Percentiles rank a stretch among this genome's conserved stretches.
Evolutionary conservation across 495 filamentous ascomycete species (phyloP).

Genomic region (Annulohypoxylon maeteangense): DNA sequence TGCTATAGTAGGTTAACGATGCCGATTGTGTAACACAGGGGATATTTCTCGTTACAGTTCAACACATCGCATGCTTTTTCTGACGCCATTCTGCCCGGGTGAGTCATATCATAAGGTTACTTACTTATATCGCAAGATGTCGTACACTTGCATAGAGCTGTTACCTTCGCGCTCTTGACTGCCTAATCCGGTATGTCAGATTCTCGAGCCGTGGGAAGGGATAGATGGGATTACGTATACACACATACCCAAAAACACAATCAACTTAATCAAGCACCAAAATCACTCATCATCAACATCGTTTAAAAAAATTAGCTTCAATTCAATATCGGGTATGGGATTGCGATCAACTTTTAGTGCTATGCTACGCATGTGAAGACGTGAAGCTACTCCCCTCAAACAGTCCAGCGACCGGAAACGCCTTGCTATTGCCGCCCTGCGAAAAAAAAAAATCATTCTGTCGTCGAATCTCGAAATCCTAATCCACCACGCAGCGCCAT

Average conservation of each 20-base stretch:
- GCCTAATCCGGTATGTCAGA: not conserved
- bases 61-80: too few species aligned
- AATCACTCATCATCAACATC: not conserved
- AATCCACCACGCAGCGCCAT: conserved; percentile 5
- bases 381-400: conserved; percentile 1
- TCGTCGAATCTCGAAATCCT: conserved; percentile 8
- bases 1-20: too few species aligned
- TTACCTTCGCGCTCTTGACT: not conserved
- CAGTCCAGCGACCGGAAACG: conserved; percentile 25
- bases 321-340: conserved; percentile 30
- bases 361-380: conserved; percentile 22
- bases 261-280: not conserved
- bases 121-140: not conserved
- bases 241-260: not conserved
- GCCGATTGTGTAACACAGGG: too few species aligned
- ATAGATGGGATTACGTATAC: not conserved
- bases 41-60: too few species aligned
- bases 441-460: conserved; percentile 28
- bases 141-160: not conserved
- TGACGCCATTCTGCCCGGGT: too few species aligned
- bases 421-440: conserved; percentile 16
- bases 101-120: not conserved
- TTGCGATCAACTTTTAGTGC: conserved; percentile 13
- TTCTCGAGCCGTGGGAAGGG: not conserved
- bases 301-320: not conserved